Evolutionary conservation across 208 protist genomes (phyloP), one percentile per base, ranked within the genome.

Genomic region (Leishmania braziliensis): DNA sequence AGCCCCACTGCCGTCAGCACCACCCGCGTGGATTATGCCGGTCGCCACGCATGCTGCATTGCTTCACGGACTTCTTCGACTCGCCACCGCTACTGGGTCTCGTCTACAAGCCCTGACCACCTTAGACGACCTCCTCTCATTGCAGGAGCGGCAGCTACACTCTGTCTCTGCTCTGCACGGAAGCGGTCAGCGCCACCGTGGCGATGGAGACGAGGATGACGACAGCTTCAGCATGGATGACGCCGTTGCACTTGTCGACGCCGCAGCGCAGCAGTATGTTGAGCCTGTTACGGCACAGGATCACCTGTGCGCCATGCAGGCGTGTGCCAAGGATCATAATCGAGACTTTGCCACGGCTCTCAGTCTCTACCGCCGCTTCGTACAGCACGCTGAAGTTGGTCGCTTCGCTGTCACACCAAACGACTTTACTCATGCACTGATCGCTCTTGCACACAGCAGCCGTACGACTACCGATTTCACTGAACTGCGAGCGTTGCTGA

Each of bases 281-380:
- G 54, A 53, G n/a, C 84, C 89, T 12, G 87, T 95, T 46, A 76
- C 85, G 3, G 91, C 92, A 14, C 50, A 83, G 48, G 92, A 97
- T 75, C 92, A 97, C 77, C 79, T 97, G 66, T 78, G 75, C 16
- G 90, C 94, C 12, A 95, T 97, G 78, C 50, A 90, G 29, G 92
- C 92, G 82, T 97, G 92, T 70, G 84, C 79, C 51, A 65, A 50
- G 54, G 82, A 82, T 36, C 80, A 84, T 39, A 71, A 78, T 33
- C 86, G 92, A 16, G 81, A 92, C 46, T 97, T 97, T 77, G 85
- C 86, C 78, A 82, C 91, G 48, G 84, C 94, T 5, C 79, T 90
- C 66, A 89, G 89, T 26, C 90, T 97, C 70, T 95, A 94, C 86
- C 86, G 78, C 39, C 92, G 92, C 6, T 89, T 95, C n/a, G 77